Evolutionary conservation across 2,329 filamentous ascomycete genomes (phyloP).

Genomic region (Salinomyces thailandicus): DNA sequence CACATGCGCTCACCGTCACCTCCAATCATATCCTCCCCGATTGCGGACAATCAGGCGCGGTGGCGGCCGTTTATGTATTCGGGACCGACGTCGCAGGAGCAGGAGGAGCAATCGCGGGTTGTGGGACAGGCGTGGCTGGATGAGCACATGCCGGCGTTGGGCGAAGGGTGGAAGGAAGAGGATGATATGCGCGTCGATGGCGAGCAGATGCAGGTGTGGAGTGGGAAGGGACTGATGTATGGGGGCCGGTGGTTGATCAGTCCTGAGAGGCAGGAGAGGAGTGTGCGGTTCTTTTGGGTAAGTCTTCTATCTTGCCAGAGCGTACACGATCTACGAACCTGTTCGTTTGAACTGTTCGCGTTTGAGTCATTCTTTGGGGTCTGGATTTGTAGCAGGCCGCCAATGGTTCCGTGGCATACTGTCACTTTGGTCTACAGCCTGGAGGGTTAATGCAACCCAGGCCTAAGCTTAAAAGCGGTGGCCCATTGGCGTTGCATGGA

Average conservation of each 20-base stretch:
- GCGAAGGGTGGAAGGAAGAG: slow-evolving; percentile 45
- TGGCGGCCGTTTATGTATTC: slow-evolving; percentile 29
- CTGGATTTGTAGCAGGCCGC: too few species aligned
- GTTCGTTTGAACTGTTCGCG: too few species aligned
- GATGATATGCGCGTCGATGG: slow-evolving; percentile 34
- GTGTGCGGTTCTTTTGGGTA: slow-evolving; percentile 25
- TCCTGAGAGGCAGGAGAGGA: slow-evolving; percentile 26
- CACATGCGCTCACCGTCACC: slow-evolving; percentile 25
- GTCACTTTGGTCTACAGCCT: too few species aligned
- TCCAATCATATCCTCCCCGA: slow-evolving; percentile 24
- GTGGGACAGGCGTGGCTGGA: slow-evolving; percentile 38
- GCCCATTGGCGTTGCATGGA: too few species aligned
- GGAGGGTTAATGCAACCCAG: too few species aligned
- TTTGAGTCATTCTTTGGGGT: too few species aligned
- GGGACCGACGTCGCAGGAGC: slow-evolving; percentile 24
- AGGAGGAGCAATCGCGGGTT: slow-evolving; percentile 22
- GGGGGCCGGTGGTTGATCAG: slow-evolving; percentile 34
- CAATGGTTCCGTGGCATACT: too few species aligned
- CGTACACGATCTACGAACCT: too few species aligned
- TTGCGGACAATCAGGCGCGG: slow-evolving; percentile 24
- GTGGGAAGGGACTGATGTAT: slow-evolving; percentile 28
- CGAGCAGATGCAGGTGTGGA: slow-evolving; percentile 32
- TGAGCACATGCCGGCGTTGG: slow-evolving; percentile 38
- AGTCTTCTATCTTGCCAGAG: too few species aligned
- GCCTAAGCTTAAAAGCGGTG: too few species aligned